Percentiles rank a stretch among this genome's conserved stretches.
Conservation (phyloP, 495 filamentous ascomycete species). For the Neurospora intermedia region DNA sequence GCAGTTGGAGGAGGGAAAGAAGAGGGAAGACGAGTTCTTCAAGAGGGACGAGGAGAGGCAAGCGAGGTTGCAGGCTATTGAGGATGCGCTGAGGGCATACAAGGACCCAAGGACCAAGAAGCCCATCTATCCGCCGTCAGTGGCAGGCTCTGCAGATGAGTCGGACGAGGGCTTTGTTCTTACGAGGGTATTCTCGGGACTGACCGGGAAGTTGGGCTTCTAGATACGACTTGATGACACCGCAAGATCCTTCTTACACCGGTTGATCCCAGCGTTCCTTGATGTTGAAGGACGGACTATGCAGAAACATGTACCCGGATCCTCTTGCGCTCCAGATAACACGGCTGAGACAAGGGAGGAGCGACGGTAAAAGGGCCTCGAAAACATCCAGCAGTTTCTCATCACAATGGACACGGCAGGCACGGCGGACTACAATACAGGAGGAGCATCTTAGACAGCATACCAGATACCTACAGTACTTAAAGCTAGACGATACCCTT, state of each 20-base stretch:
- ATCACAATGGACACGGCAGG: neutral
- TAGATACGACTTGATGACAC: neutral
- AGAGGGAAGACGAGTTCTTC: slow-evolving; percentile 47
- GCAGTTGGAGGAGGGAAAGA: slow-evolving; percentile 45
- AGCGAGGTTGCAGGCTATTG: slow-evolving; percentile 51
- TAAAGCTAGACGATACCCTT: neutral
- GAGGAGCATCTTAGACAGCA: neutral
- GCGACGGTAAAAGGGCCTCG: neutral
- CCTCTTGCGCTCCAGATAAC: neutral
- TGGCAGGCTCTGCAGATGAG: slow-evolving; percentile 4
- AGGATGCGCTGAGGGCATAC: slow-evolving; percentile 54
- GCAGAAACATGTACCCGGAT: neutral
- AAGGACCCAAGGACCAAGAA: slow-evolving; percentile 43
- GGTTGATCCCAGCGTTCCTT: too few relatives aligned
- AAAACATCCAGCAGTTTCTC: neutral
- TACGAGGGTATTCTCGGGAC: neutral
- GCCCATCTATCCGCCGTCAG: slow-evolving; percentile 24
- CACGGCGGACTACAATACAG: neutral
- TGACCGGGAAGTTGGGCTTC: neutral
- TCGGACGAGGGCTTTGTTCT: neutral
- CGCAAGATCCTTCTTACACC: neutral
- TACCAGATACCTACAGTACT: neutral
- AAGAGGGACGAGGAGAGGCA: slow-evolving; percentile 51
- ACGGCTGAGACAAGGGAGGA: neutral
- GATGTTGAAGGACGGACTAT: neutral